These are phyloP conservation scores for Hyphopichia buzzinii DNA, from an alignment of 1,139 yeast species.

Conservation along the genomic window DNA sequence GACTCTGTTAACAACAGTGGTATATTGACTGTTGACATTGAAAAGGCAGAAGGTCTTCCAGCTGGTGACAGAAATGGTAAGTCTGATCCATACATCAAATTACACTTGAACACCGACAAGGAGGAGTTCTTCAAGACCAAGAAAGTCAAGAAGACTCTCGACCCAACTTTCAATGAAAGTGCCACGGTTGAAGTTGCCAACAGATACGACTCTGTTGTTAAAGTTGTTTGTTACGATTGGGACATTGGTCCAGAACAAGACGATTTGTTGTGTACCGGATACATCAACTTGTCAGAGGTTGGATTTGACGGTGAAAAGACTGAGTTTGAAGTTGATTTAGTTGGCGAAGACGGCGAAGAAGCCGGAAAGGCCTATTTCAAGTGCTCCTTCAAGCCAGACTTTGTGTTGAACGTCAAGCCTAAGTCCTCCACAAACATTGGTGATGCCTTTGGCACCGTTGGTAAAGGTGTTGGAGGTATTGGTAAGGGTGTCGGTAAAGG, in stretches of 20 bases:
- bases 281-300: slow-evolving; percentile 56
- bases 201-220: slow-evolving; percentile 59
- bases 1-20: slow-evolving; percentile 83
- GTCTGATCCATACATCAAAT: slow-evolving; percentile 84
- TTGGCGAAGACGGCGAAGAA: slow-evolving; percentile 51
- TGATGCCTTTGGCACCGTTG: slow-evolving; percentile 37
- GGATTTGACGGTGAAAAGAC: slow-evolving; percentile 52
- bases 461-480: slow-evolving; percentile 31
- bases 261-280: slow-evolving; percentile 74
- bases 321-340: slow-evolving; percentile 54
- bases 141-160: slow-evolving; percentile 77
- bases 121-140: slow-evolving; percentile 69
- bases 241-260: slow-evolving; percentile 86
- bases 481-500: slow-evolving; percentile 51
- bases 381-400: slow-evolving; percentile 67
- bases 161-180: slow-evolving; percentile 82
- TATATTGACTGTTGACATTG: slow-evolving; percentile 56
- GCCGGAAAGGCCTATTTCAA: slow-evolving; percentile 65
- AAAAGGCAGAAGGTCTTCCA: slow-evolving; percentile 67
- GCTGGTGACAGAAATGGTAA: slow-evolving; percentile 74
- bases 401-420: slow-evolving; percentile 50
- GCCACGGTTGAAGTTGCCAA: slow-evolving; percentile 52
- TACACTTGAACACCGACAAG: slow-evolving; percentile 60
- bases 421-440: slow-evolving; percentile 39
- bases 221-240: slow-evolving; percentile 76